These are phyloP conservation scores for Corynespora cassiicola DNA, from an alignment of 2,329 filamentous ascomycete species.

Conservation along the genomic window DNA sequence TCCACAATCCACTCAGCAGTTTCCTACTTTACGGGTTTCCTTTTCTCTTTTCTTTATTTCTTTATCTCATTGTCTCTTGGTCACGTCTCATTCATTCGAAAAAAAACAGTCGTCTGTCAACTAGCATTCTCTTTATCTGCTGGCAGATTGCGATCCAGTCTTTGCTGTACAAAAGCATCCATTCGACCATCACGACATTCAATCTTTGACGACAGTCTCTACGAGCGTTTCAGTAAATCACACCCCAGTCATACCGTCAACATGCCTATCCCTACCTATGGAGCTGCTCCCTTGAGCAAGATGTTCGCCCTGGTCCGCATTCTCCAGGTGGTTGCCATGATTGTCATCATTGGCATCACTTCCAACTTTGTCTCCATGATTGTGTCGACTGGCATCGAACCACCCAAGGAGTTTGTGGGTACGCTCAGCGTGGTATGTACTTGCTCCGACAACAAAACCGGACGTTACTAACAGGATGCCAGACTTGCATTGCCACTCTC, in stretches of 20 bases:
- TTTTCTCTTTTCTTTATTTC: slow-evolving; percentile 40
- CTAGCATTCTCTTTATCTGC: slow-evolving; percentile 38
- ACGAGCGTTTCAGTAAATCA: slow-evolving; percentile 10
- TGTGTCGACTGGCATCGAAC: slow-evolving; percentile 67
- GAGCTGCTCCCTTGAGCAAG: slow-evolving; percentile 72
- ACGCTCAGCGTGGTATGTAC: slow-evolving; percentile 78
- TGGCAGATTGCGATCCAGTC: slow-evolving; percentile 43
- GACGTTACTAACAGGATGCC: slow-evolving; percentile 23
- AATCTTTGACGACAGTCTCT: slow-evolving; percentile 23
- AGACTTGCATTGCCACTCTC: slow-evolving; percentile 80
- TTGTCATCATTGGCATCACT: slow-evolving; percentile 79
- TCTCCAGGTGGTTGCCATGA: slow-evolving; percentile 73
- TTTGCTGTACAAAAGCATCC: slow-evolving; percentile 30
- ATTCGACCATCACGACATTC: slow-evolving; percentile 24
- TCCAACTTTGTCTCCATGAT: slow-evolving; percentile 84
- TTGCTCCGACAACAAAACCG: background rate
- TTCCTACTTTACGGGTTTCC: slow-evolving; percentile 38
- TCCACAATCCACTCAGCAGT: slow-evolving; percentile 38
- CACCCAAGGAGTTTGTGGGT: slow-evolving; percentile 76
- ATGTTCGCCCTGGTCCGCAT: slow-evolving; percentile 78
- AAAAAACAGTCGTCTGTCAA: slow-evolving; percentile 24
- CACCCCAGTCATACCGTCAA: slow-evolving; percentile 36
- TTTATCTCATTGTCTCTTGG: slow-evolving; percentile 42
- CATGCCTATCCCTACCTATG: slow-evolving; percentile 66
- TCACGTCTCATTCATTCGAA: slow-evolving; percentile 33